Percentiles rank a stretch among this genome's conserved stretches.
Conservation (phyloP, 1,139 yeast species). For the Spencermartinsiella ligniputridi region DNA sequence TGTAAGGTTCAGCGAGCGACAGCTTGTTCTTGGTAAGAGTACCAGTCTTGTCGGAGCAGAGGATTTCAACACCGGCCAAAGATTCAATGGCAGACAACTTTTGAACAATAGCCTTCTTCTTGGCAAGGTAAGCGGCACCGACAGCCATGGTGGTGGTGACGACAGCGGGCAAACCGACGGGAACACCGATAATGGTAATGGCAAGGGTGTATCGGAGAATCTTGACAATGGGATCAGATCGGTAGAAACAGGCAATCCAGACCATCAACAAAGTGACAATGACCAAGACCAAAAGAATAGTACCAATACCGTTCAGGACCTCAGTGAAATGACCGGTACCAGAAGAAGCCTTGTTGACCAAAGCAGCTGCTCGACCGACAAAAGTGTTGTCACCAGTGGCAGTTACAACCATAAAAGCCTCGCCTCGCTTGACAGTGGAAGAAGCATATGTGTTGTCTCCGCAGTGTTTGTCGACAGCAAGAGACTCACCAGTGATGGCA, state of each 20-base stretch:
- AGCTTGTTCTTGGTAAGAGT: conserved; percentile 96
- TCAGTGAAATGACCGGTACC: conserved; percentile 97
- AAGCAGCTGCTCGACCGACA: conserved; percentile 96
- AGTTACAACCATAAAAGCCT: conserved; percentile 90
- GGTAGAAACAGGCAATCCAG: conserved; percentile 95
- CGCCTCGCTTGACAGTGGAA: conserved; percentile 96
- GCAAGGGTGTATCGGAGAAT: conserved; percentile 91
- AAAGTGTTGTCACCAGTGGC: conserved; percentile 93
- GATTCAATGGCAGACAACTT: conserved; percentile 98
- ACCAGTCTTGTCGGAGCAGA: conserved; percentile 99
- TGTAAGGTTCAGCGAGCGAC: conserved; percentile 96
- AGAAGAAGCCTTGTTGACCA: conserved; percentile 91
- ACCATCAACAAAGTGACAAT: conserved; percentile 82
- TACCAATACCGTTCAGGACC: conserved; percentile 97
- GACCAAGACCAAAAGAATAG: conserved; percentile 83
- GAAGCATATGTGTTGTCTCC: conserved; percentile 92
- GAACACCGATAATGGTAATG: conserved; percentile 98
- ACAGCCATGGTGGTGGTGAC: conserved; percentile 99
- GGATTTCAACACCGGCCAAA: conserved; percentile 97
- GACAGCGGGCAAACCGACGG: conserved; percentile 99
- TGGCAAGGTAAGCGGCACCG: conserved; percentile 99
- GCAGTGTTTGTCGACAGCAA: conserved; percentile 88
- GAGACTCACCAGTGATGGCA: conserved; percentile 96
- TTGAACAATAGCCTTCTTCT: conserved; percentile 98
- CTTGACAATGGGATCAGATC: conserved; percentile 82